Evolutionary conservation across 139 green algal genomes (phyloP).

Genomic region (Picochlorum sp.): DNA sequence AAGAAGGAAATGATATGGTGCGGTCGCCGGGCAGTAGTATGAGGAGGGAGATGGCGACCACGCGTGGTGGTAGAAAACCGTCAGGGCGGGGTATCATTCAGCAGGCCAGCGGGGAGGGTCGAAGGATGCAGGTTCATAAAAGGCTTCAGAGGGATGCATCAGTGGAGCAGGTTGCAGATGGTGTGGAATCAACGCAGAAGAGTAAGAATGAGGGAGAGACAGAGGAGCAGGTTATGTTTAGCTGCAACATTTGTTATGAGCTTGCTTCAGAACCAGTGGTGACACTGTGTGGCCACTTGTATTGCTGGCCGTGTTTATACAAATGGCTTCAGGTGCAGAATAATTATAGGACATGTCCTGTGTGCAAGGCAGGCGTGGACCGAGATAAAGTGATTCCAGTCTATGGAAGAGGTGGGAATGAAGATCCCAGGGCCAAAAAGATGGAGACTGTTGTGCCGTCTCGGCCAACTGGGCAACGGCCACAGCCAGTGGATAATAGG

Average conservation of each 20-base stretch:
- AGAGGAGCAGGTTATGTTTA: conserved; percentile 46
- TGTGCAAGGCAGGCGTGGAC: conserved; percentile 87
- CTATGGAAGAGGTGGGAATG: conserved; percentile 62
- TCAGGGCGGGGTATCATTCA: neutral
- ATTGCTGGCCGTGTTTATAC: conserved; percentile 93
- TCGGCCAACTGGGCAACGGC: conserved; percentile 47
- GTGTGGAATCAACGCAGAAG: neutral
- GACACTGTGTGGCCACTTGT: conserved; percentile 92
- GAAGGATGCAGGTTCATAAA: too few species aligned
- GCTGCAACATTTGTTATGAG: conserved; percentile 97
- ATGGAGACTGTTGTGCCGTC: conserved; percentile 22
- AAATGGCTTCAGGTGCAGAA: conserved; percentile 75
- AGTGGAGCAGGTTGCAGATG: neutral
- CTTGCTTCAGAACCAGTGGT: conserved; percentile 83
- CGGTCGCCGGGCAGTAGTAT: neutral
- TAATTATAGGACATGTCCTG: conserved; percentile 61
- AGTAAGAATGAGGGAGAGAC: neutral
- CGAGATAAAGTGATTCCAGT: conserved; percentile 79
- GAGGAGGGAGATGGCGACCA: neutral
- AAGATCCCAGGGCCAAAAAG: conserved; percentile 42
- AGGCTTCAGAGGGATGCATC: too few species aligned
- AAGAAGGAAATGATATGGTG: neutral
- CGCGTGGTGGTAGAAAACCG: too few species aligned
- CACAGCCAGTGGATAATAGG: conserved; percentile 22
- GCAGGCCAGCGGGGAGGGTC: neutral